Percentiles rank a stretch among this genome's conserved stretches.
These are phyloP conservation scores for Aspergillus baeticus DNA, from an alignment of 495 filamentous ascomycete genomes.

Conservation along the genomic window DNA sequence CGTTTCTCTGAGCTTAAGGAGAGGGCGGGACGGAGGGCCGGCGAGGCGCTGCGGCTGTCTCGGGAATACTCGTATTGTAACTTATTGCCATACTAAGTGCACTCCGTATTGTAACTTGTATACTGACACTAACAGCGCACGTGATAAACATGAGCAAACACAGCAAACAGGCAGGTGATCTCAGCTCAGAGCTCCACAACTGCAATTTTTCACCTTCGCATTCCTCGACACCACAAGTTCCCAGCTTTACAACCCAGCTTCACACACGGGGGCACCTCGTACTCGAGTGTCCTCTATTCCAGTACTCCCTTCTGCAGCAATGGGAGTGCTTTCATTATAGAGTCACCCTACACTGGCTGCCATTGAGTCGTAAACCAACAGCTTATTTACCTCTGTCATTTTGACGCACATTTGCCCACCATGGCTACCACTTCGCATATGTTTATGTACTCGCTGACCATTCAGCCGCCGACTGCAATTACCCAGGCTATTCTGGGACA, in stretches of 20 bases:
- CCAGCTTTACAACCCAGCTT: not conserved
- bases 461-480: slow-evolving; percentile 85
- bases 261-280: slow-evolving; percentile 24
- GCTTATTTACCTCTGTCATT: slow-evolving; percentile 12
- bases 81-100: not conserved
- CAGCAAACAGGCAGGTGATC: slow-evolving; percentile 19
- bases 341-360: slow-evolving; percentile 26
- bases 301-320: slow-evolving; percentile 29
- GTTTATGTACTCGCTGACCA: slow-evolving; percentile 95
- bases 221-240: slow-evolving; percentile 9
- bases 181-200: slow-evolving; percentile 24
- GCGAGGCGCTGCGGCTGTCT: not conserved
- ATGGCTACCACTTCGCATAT: slow-evolving; percentile 98
- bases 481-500: slow-evolving; percentile 90
- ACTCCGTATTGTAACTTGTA: not conserved
- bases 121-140: slow-evolving; percentile 3
- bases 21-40: too few relatives aligned
- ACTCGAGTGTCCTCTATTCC: slow-evolving; percentile 28
- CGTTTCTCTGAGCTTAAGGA: slow-evolving; percentile 15
- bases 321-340: slow-evolving; percentile 40
- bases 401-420: slow-evolving; percentile 40
- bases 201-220: slow-evolving; percentile 31
- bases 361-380: slow-evolving; percentile 29
- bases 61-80: slow-evolving; percentile 7
- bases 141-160: slow-evolving; percentile 10